Percentiles rank a stretch among this genome's conserved stretches.
phyloP scores from a whole-genome alignment of 345 rosid species.

The Brassica rapa region DNA sequence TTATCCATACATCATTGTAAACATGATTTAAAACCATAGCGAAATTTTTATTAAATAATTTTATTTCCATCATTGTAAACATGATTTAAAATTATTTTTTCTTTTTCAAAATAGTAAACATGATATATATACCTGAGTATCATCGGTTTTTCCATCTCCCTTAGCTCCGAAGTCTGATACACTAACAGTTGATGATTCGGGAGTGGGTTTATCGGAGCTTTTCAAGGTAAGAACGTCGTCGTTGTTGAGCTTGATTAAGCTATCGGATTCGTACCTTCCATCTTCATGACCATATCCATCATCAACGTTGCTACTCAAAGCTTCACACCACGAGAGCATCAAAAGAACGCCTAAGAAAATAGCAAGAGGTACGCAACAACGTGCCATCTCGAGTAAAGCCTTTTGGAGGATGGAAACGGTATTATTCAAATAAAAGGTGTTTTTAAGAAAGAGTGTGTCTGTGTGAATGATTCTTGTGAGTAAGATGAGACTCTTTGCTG shows the following conservation, averaged over 20 bases:
- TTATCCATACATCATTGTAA: background rate
- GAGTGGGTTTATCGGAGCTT: slow-evolving; percentile 13
- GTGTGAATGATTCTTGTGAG: slow-evolving; percentile 16
- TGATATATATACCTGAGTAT: slow-evolving; percentile 47
- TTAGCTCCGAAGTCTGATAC: slow-evolving; percentile 62
- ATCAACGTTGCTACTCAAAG: slow-evolving; percentile 38
- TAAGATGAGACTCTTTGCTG: slow-evolving; percentile 8
- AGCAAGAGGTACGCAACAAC: slow-evolving; percentile 1
- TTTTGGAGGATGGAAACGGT: background rate
- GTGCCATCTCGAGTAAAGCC: slow-evolving; percentile 16
- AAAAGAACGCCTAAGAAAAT: slow-evolving; percentile 17
- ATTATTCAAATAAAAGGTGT: background rate
- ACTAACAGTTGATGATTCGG: slow-evolving; percentile 33
- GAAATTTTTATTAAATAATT: background rate
- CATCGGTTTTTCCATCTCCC: slow-evolving; percentile 62
- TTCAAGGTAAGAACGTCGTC: slow-evolving; percentile 37
- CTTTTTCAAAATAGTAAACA: too few relatives aligned
- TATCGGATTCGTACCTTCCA: slow-evolving; percentile 42
- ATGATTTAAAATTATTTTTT: background rate
- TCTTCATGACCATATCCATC: slow-evolving; percentile 38
- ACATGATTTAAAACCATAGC: background rate
- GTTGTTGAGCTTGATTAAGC: slow-evolving; percentile 35
- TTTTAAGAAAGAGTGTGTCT: background rate
- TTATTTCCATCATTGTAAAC: background rate
- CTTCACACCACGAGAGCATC: slow-evolving; percentile 10